phyloP scores from a whole-genome alignment of 2,329 filamentous ascomycete species.

The Paecilomyces dactylethromorphus region DNA sequence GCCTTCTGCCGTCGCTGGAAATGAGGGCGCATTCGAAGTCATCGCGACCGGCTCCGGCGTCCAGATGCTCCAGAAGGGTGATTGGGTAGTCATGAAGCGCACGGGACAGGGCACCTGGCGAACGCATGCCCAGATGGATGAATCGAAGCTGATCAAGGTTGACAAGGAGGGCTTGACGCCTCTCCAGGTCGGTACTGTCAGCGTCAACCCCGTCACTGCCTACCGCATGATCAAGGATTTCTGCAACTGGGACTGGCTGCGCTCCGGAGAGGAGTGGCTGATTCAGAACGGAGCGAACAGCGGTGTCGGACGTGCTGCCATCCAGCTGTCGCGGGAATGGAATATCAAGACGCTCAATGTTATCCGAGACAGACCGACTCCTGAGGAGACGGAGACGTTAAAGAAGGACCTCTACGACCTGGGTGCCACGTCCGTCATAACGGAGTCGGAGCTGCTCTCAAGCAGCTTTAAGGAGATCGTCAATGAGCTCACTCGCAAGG shows the following conservation, averaged over 20 bases:
- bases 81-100: slow-evolving; percentile 86
- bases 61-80: slow-evolving; percentile 62
- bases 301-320: slow-evolving; percentile 83
- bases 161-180: slow-evolving; percentile 65
- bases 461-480: slow-evolving; percentile 43
- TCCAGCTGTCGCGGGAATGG: slow-evolving; percentile 81
- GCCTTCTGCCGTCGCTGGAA: slow-evolving; percentile 60
- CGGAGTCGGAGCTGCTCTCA: slow-evolving; percentile 50
- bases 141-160: slow-evolving; percentile 60
- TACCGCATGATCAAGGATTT: slow-evolving; percentile 90
- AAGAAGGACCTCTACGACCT: slow-evolving; percentile 55
- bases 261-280: slow-evolving; percentile 75
- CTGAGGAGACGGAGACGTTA: slow-evolving; percentile 58
- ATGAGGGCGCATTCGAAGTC: slow-evolving; percentile 94
- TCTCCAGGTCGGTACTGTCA: slow-evolving; percentile 77
- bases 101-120: slow-evolving; percentile 91
- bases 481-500: slow-evolving; percentile 64
- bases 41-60: slow-evolving; percentile 58
- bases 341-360: slow-evolving; percentile 88
- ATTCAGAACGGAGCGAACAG: slow-evolving; percentile 96
- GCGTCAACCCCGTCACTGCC: slow-evolving; percentile 88
- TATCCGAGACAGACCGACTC: slow-evolving; percentile 63
- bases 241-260: slow-evolving; percentile 45
- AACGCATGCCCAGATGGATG: slow-evolving; percentile 70
- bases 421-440: slow-evolving; percentile 58